Base-by-base conservation (phyloP, 441 rosid genomes). In the Geranium incanum region DNA sequence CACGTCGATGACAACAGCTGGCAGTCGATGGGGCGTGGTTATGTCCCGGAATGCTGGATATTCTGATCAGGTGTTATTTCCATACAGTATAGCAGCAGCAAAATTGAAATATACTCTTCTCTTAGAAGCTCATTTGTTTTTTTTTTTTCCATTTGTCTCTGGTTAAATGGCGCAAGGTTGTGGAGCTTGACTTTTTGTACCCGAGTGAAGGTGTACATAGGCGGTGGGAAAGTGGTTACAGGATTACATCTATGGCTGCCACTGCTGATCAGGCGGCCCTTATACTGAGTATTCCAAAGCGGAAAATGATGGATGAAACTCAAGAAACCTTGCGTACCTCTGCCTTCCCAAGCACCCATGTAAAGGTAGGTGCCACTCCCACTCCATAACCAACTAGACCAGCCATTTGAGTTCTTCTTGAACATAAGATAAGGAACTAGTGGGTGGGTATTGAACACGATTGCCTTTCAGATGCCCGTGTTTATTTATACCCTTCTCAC, bases 1-100 rank as follows among this genome's bases (percentile, higher is more conserved):
- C 69, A 94, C 99, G 63, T 81, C 96, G 15, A 94, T 92, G 99
- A 95, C 97, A 72, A 90, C 99, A 76, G 83, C 97, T 70, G 97
- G 97, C 69, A 87, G 87, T 81, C 81, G 88, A 86, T 95, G 99
- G 99, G 97, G 91, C 39, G 87, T 95, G 68, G 95, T 95, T 38
- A 95, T 95, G 99, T 90, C 99, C 96, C 23, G 97, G 96, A 67
- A 92, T 93, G 16, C 83, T 83, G 70, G 90, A 85, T 83, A 85
- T 94, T 55, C 62, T 23, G 90, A 87, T 69, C 99, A 95, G 99
- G 97, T 94, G 19, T 7, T 15, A 15, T 15, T 55, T 55, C 62
- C 21, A 55, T 55, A 55, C 62, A 55, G 19, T 55, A 55, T 55
- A 15, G 62, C 6, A n/a, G 60, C 60, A 15, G 15, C 50, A 7